Base-by-base conservation (phyloP, 257 asterid genomes). In the Dorcoceras hygrometricum region DNA sequence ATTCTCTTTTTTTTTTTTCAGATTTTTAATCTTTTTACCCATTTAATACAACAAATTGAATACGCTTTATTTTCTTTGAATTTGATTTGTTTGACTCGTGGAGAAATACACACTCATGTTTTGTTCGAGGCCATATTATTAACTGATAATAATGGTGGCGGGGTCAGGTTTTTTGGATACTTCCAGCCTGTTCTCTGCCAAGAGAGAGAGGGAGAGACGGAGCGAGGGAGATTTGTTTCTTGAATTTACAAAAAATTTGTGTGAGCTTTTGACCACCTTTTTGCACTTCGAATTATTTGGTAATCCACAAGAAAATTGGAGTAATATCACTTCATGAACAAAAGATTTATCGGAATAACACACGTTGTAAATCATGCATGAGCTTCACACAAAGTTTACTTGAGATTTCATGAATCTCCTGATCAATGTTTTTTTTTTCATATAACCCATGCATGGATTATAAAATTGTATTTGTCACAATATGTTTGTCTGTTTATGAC, bases 171-270 rank as follows among this genome's bases (percentile, higher is more conserved):
- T 83, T 79, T 16, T 16, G 85, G 82, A 74, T 81, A 80, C 81
- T 77, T 81, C 84, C 95, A 85, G 85, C 85, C 87, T 82, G 95
- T 83, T 82, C 71, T 74, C 67, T 61, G 75, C 70, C 68, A 39
- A 71, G 77, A 67, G 59, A 62, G 70, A 29, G 79, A 31, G 29
- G n/a, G n/a, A n/a, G n/a, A n/a, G n/a, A n/a, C n/a, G 19, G 25
- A 7, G 59, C 31, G 63, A 23, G 43, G 51, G 26, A 31, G 71
- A 3, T 8, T 59, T 53, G 54, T 62, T 32, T 64, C 54, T 16
- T 16, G 54, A 46, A 46, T 72, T 63, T 58, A 65, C 55, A 24
- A 48, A 54, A 61, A 74, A 71, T 67, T 62, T 68, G 71, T 31
- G 39, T 69, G 78, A 73, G 76, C 81, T 81, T n/a, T 83, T 83